Conservation (phyloP, 2,329 filamentous ascomycete genomes). For the Emergomyces pasteurianus region DNA sequence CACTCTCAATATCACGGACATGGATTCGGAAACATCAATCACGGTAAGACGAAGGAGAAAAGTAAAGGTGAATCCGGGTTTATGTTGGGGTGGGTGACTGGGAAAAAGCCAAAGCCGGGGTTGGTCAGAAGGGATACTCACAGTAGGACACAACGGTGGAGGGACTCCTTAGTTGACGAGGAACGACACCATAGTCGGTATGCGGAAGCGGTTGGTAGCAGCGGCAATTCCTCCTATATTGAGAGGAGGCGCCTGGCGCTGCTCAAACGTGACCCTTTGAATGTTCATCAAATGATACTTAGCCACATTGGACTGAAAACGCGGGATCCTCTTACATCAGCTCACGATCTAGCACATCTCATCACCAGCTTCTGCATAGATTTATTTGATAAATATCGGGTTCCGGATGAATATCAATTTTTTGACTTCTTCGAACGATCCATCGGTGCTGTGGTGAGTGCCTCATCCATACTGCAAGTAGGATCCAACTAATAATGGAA, state of each 20-base stretch:
- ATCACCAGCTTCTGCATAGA: conserved; percentile 50
- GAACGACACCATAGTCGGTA: too few relatives aligned
- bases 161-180: neutral
- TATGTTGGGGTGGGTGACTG: neutral
- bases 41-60: neutral
- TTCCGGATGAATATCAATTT: conserved; percentile 38
- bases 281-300: conserved; percentile 49
- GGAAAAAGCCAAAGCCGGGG: neutral
- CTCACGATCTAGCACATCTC: conserved; percentile 51
- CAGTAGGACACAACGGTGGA: neutral
- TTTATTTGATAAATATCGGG: conserved; percentile 47
- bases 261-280: conserved; percentile 37
- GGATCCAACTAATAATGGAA: neutral
- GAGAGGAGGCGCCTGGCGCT: neutral
- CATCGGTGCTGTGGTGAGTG: conserved; percentile 38
- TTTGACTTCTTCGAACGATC: conserved; percentile 56
- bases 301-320: conserved; percentile 38
- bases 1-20: neutral
- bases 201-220: neutral
- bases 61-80: neutral
- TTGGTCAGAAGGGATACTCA: neutral
- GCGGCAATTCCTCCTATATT: neutral
- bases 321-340: conserved; percentile 45
- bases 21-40: neutral
- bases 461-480: neutral